phyloP scores from a whole-genome alignment of 352 stramenopile species.

The Sclerospora graminicola region DNA sequence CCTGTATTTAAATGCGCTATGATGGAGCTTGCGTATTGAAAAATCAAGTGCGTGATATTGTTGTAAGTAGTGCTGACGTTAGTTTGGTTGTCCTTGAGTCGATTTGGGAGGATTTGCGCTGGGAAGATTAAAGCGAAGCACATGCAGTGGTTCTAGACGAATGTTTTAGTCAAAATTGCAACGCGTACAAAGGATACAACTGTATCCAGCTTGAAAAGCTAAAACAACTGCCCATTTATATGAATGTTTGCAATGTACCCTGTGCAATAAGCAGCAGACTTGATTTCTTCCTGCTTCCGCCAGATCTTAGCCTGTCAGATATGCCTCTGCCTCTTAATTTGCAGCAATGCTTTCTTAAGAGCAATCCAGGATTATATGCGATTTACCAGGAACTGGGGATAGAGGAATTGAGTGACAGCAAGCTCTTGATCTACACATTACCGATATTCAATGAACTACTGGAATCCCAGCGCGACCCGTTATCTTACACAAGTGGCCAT shows the following conservation, averaged over 20 bases:
- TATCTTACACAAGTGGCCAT: constrained; percentile 49
- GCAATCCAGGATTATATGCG: constrained; percentile 43
- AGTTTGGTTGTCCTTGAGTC: constrained; percentile 41
- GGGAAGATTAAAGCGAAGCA: constrained; percentile 17
- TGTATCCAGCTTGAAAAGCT: constrained; percentile 55
- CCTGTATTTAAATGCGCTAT: constrained; percentile 37
- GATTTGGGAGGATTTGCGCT: no score
- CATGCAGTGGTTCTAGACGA: constrained; percentile 38
- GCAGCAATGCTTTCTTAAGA: constrained; percentile 49
- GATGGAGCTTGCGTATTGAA: constrained; percentile 74
- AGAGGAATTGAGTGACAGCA: constrained; percentile 63
- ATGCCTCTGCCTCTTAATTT: constrained; percentile 49
- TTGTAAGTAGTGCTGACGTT: constrained; percentile 33
- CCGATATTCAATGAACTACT: constrained; percentile 46
- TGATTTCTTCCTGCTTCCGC: constrained; percentile 54
- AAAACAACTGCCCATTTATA: constrained; percentile 52
- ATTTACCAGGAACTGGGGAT: constrained; percentile 82
- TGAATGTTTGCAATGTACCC: constrained; percentile 19
- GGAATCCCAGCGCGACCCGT: constrained; percentile 33
- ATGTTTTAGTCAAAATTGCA: constrained; percentile 53
- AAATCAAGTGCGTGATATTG: constrained; percentile 50
- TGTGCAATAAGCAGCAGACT: constrained; percentile 29
- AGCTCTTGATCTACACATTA: constrained; percentile 67
- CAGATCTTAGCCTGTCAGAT: constrained; percentile 42
- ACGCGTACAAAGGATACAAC: constrained; percentile 57